phyloP scores from a whole-genome alignment of 2,329 filamentous ascomycete genomes.

The Aspergillus pseudoterreus region DNA sequence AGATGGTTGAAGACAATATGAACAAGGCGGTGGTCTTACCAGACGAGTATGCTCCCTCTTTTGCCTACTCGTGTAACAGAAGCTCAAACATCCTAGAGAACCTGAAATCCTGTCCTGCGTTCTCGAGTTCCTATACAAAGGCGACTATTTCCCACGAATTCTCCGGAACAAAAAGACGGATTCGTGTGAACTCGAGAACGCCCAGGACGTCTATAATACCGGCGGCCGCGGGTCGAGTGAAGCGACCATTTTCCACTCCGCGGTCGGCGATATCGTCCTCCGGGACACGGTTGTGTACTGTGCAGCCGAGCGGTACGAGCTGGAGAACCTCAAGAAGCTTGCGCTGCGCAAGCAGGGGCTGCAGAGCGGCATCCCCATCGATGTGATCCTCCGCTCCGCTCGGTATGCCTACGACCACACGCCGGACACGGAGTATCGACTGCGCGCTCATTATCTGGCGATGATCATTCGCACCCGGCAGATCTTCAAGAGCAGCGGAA shows the following conservation, averaged over 20 bases:
- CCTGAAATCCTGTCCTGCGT: conserved; percentile 90
- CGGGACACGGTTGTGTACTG: conserved; percentile 95
- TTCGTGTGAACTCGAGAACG: conserved; percentile 85
- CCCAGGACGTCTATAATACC: conserved; percentile 51
- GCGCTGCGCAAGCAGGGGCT: conserved; percentile 91
- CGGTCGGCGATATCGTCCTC: conserved; percentile 71
- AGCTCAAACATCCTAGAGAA: conserved; percentile 54
- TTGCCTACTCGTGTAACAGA: not conserved
- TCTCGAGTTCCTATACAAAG: conserved; percentile 96
- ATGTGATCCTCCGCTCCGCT: conserved; percentile 84
- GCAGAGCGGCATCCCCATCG: conserved; percentile 87
- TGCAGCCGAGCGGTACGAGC: conserved; percentile 80
- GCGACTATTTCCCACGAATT: conserved; percentile 89
- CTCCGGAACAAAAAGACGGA: conserved; percentile 80
- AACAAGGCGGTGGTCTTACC: conserved; percentile 76
- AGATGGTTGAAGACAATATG: conserved; percentile 66
- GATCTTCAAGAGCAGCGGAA: conserved; percentile 97
- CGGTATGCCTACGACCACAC: conserved; percentile 96
- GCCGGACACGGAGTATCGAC: conserved; percentile 83
- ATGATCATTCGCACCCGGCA: conserved; percentile 96
- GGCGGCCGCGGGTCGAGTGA: conserved; percentile 63
- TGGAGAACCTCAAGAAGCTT: conserved; percentile 88
- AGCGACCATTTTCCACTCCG: conserved; percentile 73
- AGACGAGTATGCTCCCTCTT: conserved; percentile 48
- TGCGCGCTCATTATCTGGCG: conserved; percentile 95